phyloP scores from a whole-genome alignment of 2,329 filamentous ascomycete genomes.

The Microascus cirrosus region DNA sequence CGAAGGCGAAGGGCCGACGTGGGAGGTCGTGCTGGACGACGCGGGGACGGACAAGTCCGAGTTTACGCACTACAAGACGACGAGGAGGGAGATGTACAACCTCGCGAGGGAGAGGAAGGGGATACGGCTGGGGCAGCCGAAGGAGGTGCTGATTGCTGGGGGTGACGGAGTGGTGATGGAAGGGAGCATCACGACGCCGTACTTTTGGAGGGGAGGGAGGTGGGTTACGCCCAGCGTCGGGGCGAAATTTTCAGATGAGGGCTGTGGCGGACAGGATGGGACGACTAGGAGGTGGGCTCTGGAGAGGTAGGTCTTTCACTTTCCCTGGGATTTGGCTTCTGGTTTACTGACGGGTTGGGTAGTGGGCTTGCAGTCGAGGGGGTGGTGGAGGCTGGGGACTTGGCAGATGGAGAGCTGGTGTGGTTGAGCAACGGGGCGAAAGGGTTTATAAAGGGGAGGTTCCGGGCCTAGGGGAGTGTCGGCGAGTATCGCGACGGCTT shows the following conservation, averaged over 20 bases:
- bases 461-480: background rate
- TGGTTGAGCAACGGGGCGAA: constrained; percentile 85
- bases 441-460: constrained; percentile 47
- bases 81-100: constrained; percentile 60
- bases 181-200: constrained; percentile 71
- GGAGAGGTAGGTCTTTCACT: constrained; percentile 35
- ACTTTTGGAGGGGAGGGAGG: constrained; percentile 58
- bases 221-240: constrained; percentile 63
- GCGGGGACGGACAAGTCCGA: constrained; percentile 33
- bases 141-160: constrained; percentile 71
- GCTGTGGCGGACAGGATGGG: constrained; percentile 70
- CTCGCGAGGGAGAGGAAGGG: constrained; percentile 50
- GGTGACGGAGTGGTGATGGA: constrained; percentile 63
- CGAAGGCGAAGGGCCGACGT: constrained; percentile 14
- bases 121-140: constrained; percentile 28
- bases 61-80: constrained; percentile 85
- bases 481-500: background rate
- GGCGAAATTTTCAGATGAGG: constrained; percentile 14
- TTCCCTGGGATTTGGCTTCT: background rate
- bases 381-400: constrained; percentile 42
- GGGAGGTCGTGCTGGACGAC: constrained; percentile 32
- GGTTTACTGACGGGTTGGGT: background rate
- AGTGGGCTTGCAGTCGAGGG: constrained; percentile 56
- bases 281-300: constrained; percentile 80
- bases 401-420: constrained; percentile 64